Evolutionary conservation across 2,329 filamentous ascomycete genomes (phyloP), one percentile per base, ranked within the genome.

Genomic region (Penicillium concentricum): DNA sequence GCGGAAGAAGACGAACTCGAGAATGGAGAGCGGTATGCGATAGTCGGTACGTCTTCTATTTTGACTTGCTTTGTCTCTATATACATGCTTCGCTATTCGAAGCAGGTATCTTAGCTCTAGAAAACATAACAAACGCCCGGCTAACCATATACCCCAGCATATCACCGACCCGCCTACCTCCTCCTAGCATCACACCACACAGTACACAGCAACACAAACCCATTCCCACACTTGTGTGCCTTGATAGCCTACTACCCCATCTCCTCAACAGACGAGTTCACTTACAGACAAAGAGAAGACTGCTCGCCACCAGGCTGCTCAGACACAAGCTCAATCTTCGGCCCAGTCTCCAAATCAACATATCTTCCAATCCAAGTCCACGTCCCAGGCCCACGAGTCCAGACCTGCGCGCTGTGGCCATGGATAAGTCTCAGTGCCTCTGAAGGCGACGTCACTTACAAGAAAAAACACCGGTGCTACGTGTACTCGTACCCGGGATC

Each of bases 161-260:
- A 82, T 60, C 83, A 82, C 26, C 78, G 82, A 49, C 84, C 84
- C 5, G 84, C 84, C 20, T 74, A 81, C 22, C 71, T 82, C 22
- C 80, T 82, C 18, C 78, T 87, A 47, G 78, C 83, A 22, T 63
- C 69, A 0, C 70, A 72, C 49, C 70, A 72, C 51, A 63, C 65
- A 39, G 54, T 61, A 22, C 34, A 49, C 56, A 78, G 80, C n/a
- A 82, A 81, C 51, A 79, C 79, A 12, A 82, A 83, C 60, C 81
- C 83, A 4, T 81, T 78, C 59, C 80, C 82, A 16, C 82, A 82
- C 56, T 77, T 87, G 34, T 81, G 79, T 62, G 82, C 82, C 4
- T 72, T 87, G 2, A 77, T 86, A 22, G 82, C 83, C 18, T 87
- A 86, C 73, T 87, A 87, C 62, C 85, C 64, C 6, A 30, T 66